phyloP scores from a whole-genome alignment of 2,329 filamentous ascomycete genomes.

The Xylariaceae sp. region DNA sequence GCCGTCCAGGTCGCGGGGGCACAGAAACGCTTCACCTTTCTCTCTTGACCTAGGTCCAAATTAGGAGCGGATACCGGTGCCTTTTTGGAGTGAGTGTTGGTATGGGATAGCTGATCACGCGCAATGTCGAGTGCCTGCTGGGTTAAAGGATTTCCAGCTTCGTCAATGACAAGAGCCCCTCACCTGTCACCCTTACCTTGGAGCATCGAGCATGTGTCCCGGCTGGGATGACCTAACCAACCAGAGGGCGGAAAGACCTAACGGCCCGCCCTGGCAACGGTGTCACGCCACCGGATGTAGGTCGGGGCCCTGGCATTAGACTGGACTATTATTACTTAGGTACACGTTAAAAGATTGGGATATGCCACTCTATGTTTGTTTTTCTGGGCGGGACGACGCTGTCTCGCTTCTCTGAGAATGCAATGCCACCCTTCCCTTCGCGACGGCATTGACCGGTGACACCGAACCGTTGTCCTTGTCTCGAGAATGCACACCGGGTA shows the following conservation, averaged over 20 bases:
- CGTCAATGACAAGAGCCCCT: not conserved
- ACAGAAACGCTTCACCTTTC: not conserved
- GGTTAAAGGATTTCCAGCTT: not conserved
- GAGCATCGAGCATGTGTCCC: too few species aligned
- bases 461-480: too few species aligned
- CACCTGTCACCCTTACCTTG: too few species aligned
- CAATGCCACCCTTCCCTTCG: slow-evolving; percentile 7
- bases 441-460: slow-evolving; percentile 2
- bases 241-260: not conserved
- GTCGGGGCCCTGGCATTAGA: not conserved
- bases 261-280: too few species aligned
- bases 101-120: not conserved
- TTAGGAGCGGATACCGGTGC: not conserved
- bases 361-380: not conserved
- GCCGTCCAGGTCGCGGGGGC: not conserved
- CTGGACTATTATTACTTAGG: too few species aligned
- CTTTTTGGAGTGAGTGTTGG: not conserved
- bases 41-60: not conserved
- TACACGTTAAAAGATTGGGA: not conserved
- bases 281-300: not conserved
- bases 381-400: not conserved
- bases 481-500: slow-evolving; percentile 29
- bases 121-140: too few species aligned
- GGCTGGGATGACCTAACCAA: not conserved
- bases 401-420: slow-evolving; percentile 10